Base-by-base conservation (phyloP, 2,329 filamentous ascomycete species). In the Alternaria infectoria region DNA sequence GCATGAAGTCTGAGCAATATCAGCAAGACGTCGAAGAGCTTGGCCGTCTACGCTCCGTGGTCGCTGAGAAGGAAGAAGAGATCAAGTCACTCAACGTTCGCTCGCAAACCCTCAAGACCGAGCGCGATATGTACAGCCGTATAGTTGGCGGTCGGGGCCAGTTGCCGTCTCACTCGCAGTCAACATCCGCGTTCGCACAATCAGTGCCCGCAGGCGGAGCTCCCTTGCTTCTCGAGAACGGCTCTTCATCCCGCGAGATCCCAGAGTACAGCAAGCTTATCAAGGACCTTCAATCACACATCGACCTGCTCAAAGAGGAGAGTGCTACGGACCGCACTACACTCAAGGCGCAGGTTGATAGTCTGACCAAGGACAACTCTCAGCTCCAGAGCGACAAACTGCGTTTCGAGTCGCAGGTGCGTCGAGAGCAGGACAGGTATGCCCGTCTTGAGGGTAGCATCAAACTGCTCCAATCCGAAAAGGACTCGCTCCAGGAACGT, bases 111-210 rank as follows among this genome's bases (percentile, higher is more conserved):
- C 97, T 97, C 79, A 93, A 96, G 77, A 93, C 93, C 73, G 96
- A 99, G 82, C 90, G 96, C 66, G 95, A 99, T 77, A 97, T 97
- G 88, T 98, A 97, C 89, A 90, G 95, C 21, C 93, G 94, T 56
- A 94, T 98, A 84, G 87, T 97, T 28, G 92, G 95, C 69, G 92
- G 96, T 66, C 86, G 89, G 61, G 88, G 89, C 17, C 87, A 89
- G 61, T 62, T 86, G 80, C 89, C 81, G 77, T 85, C 75, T 19
- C 63, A 66, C 28, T 60, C 67, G 15, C 69, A 74, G 28, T 54
- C 55, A 8, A 66, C 60, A 11, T 69, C 68, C 10, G 55, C 61
- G 4, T 74, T 74, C 56, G 71, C 65, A 9, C 68, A 70, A n/a
- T 73, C 71, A 0, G 70, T 73, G 36, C 65, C 64, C 11, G 62